Evolutionary conservation across 2,329 filamentous ascomycete species (phyloP), one percentile per base, ranked within the genome.

Genomic region (Microcera coccophila): DNA sequence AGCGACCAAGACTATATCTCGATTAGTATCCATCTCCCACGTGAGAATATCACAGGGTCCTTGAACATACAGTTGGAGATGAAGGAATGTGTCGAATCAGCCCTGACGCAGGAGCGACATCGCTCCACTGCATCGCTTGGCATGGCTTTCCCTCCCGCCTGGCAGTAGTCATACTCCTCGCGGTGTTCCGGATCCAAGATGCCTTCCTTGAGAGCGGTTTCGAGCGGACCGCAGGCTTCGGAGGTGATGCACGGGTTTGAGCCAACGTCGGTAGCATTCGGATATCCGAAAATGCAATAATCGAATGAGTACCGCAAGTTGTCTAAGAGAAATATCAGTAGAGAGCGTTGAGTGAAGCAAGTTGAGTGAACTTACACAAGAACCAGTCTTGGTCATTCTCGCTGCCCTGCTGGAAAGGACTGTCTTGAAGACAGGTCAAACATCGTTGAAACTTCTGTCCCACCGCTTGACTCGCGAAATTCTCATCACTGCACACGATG

Each of bases 321-420:
- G 49, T 80, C 76, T 79, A 18, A 18, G 34, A 40, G 12, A 8
- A 8, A 11, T 18, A 19, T 19, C 12, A 16, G 39, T 10, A 29
- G 34, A 10, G 16, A 28, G 9, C 32, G n/a, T 33, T 26, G 10
- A 19, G 4, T 36, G 9, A 5, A 19, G 15, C 8, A 2, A 14
- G 4, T 14, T 5, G 20, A 24, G 12, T 14, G 26, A n/a, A 63
- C 75, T 62, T 67, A 79, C 76, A 78, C 33, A 79, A 52, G 47
- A 79, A 79, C 76, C 75, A 79, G 36, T 67, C 64, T 47, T 76
- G 73, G 48, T 80, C 76, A 41, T 61, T 78, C 60, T 79, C 75
- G 5, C 45, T 43, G 2, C 68, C 73, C 26, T 72, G 62, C 3
- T 63, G 56, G 46, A 70, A 77, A 9, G 64, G 66, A 59, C 76